A percentile compares a stretch with the other conserved stretches of the same genome.
Evolutionary conservation across 148 eudicot species (phyloP).

Genomic region (Limonium bicolor): DNA sequence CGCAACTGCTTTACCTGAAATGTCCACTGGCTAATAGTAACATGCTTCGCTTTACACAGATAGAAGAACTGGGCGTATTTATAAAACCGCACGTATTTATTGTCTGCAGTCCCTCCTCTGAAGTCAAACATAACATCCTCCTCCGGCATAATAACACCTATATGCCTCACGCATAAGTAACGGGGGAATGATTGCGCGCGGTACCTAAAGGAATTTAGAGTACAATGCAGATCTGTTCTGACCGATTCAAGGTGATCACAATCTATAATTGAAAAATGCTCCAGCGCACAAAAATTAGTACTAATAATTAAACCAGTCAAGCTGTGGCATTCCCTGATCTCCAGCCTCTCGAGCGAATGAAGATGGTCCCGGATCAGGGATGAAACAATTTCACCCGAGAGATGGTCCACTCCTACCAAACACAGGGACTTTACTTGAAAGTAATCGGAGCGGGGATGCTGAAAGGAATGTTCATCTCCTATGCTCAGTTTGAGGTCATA

Average conservation of each 20-base stretch:
- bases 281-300: slow-evolving; percentile 1
- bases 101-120: slow-evolving; percentile 1
- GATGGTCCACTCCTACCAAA: slow-evolving; percentile 9
- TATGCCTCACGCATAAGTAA: neutral
- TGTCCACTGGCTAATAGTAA: neutral
- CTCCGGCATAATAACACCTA: no score
- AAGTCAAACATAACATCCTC: slow-evolving; percentile 11
- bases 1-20: no score
- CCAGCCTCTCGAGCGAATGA: slow-evolving; percentile 6
- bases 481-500: slow-evolving; percentile 3
- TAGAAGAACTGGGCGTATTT: neutral
- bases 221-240: neutral
- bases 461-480: no score
- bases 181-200: slow-evolving; percentile 3
- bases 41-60: neutral
- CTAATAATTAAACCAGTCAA: slow-evolving; percentile 4
- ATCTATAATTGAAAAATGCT: slow-evolving; percentile 2
- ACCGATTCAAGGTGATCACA: slow-evolving; percentile 5
- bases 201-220: slow-evolving; percentile 4
- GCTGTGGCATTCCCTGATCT: slow-evolving; percentile 1
- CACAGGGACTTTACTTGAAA: slow-evolving; percentile 4
- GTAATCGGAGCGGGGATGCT: neutral
- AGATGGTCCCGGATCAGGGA: slow-evolving; percentile 2
- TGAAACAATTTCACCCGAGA: slow-evolving; percentile 3
- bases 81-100: neutral